Evolutionary conservation across 2,329 filamentous ascomycete genomes (phyloP).

Genomic region (Myriosclerotinia duriaeana): DNA sequence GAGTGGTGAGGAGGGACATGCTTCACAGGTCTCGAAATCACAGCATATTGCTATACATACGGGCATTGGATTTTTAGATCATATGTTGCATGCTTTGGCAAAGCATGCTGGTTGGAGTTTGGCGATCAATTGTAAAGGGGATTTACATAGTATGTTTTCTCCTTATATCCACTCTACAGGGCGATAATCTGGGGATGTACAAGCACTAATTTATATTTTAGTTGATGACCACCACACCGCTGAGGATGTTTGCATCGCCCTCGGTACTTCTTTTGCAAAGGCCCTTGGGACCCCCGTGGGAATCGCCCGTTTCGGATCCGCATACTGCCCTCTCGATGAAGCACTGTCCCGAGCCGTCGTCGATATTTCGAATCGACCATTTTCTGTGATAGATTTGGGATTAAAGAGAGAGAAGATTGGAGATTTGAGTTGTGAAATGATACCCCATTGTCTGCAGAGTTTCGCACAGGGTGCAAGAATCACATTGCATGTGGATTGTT

Average conservation of each 20-base stretch:
- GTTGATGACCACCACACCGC: constrained; percentile 99
- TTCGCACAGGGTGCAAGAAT: constrained; percentile 88
- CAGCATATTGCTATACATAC: constrained; percentile 88
- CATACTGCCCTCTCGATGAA: constrained; percentile 93
- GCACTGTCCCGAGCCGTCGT: constrained; percentile 90
- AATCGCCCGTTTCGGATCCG: constrained; percentile 85
- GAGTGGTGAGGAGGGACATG: constrained; percentile 62
- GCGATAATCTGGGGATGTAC: not conserved
- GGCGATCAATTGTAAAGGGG: constrained; percentile 77
- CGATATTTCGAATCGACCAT: constrained; percentile 91
- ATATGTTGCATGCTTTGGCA: constrained; percentile 95
- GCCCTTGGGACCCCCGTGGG: constrained; percentile 78
- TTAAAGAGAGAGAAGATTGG: constrained; percentile 91
- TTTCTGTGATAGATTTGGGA: constrained; percentile 77
- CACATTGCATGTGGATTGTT: constrained; percentile 92
- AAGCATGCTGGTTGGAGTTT: constrained; percentile 97
- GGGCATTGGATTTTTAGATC: constrained; percentile 95
- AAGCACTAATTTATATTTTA: constrained; percentile 42
- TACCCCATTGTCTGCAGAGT: constrained; percentile 91
- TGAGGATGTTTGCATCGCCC: constrained; percentile 90
- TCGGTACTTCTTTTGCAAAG: constrained; percentile 79
- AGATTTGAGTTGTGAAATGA: constrained; percentile 92
- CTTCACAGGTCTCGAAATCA: constrained; percentile 77
- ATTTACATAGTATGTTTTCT: constrained; percentile 74
- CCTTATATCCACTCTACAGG: not conserved